These are phyloP conservation scores for Mycena pura DNA, from an alignment of 768 basidiomycete species.

Conservation along the genomic window DNA sequence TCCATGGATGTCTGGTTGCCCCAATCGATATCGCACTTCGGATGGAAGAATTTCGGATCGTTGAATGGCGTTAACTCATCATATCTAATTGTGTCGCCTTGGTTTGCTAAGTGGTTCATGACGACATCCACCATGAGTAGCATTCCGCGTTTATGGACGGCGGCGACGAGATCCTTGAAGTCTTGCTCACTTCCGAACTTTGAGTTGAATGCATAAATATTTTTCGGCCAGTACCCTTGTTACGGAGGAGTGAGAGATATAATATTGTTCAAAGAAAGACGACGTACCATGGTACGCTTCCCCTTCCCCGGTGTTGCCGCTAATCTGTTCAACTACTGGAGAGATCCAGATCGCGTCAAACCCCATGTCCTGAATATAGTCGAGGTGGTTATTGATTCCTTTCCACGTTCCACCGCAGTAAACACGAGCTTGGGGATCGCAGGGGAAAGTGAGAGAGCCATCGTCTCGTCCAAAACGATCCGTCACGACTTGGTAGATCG, in stretches of 20 bases:
- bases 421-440: constrained; percentile 52
- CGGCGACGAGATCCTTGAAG: constrained; percentile 56
- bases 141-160: constrained; percentile 62
- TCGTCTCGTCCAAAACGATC: constrained; percentile 63
- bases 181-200: constrained; percentile 64
- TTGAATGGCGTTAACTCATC: constrained; percentile 14
- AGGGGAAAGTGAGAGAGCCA: constrained; percentile 46
- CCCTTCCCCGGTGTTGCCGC: constrained; percentile 59
- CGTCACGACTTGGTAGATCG: constrained; percentile 63
- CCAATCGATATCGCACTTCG: constrained; percentile 36
- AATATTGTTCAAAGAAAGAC: neutral
- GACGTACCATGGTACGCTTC: constrained; percentile 62
- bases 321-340: constrained; percentile 61
- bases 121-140: constrained; percentile 67
- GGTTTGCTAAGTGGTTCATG: constrained; percentile 64
- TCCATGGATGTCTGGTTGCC: constrained; percentile 24
- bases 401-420: constrained; percentile 70
- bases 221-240: constrained; percentile 39
- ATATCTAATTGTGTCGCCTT: constrained; percentile 11
- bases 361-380: constrained; percentile 67
- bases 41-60: constrained; percentile 15
- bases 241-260: neutral
- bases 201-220: constrained; percentile 58
- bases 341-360: constrained; percentile 76
- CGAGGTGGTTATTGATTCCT: constrained; percentile 57